Evolutionary conservation across 139 green algal species (phyloP).

Genomic region (Tetradesmus lagerheimii): DNA sequence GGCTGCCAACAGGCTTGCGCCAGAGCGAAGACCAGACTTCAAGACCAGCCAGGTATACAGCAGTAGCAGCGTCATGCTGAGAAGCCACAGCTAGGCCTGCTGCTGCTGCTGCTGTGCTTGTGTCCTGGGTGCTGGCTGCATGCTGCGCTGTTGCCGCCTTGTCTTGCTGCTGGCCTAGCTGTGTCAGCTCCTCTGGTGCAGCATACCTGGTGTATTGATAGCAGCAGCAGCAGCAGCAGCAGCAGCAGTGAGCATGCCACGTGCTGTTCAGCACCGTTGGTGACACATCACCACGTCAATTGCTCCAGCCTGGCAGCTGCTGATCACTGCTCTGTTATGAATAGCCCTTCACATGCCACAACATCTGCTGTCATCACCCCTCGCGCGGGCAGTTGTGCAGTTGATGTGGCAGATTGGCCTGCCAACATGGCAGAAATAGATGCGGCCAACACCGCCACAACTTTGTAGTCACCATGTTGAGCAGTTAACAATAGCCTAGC

Average conservation of each 20-base stretch:
- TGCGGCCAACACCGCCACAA: too few species aligned
- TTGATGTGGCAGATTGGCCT: too few species aligned
- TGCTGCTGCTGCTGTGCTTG: conserved; percentile 14
- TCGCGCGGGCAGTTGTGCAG: too few species aligned
- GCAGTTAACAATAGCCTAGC: too few species aligned
- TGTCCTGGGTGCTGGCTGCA: not conserved
- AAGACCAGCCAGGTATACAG: not conserved
- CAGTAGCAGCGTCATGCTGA: not conserved
- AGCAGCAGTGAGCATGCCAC: not conserved
- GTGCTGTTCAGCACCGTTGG: too few species aligned
- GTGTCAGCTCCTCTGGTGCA: not conserved
- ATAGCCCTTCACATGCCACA: too few species aligned
- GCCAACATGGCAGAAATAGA: too few species aligned
- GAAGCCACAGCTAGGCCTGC: not conserved
- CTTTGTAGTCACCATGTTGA: too few species aligned
- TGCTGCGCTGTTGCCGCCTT: not conserved
- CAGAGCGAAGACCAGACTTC: not conserved
- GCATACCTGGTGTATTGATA: conserved; percentile 27
- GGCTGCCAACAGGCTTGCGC: not conserved
- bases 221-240: not conserved
- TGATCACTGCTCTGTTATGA: too few species aligned
- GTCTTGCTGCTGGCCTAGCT: conserved; percentile 2
- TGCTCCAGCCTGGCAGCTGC: too few species aligned
- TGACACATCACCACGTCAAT: too few species aligned
- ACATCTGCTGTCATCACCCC: too few species aligned